Conservation (phyloP, 805 yeast genomes). For the Danielia oregonensis region DNA sequence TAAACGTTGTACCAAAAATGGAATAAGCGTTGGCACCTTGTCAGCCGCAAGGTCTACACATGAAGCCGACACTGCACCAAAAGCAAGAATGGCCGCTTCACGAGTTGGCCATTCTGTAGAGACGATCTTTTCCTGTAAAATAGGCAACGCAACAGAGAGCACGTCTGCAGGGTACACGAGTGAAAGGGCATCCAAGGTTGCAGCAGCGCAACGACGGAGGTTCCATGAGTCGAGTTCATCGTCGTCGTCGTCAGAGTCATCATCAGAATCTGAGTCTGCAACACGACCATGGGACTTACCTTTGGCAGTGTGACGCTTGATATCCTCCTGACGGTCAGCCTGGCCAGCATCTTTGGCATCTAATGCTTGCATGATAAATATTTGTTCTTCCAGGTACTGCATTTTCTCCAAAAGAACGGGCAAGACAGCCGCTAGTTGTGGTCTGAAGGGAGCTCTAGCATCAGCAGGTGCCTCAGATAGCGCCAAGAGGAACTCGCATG, state of each 20-base stretch:
- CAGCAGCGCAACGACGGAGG: constrained; percentile 89
- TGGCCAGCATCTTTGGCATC: constrained; percentile 70
- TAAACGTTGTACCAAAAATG: constrained; percentile 77
- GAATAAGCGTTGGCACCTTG: constrained; percentile 76
- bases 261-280: constrained; percentile 49
- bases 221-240: constrained; percentile 79
- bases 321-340: constrained; percentile 84
- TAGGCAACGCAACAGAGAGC: constrained; percentile 65
- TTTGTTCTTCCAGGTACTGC: constrained; percentile 85
- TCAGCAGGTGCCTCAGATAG: constrained; percentile 42
- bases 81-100: constrained; percentile 89
- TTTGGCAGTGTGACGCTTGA: constrained; percentile 76
- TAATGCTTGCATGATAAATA: constrained; percentile 55
- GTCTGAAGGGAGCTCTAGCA: constrained; percentile 39
- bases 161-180: constrained; percentile 64
- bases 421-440: constrained; percentile 59
- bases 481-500: constrained; percentile 84
- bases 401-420: constrained; percentile 76
- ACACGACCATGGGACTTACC: constrained; percentile 40
- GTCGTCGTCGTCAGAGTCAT: constrained; percentile 69
- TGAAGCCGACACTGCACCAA: constrained; percentile 93
- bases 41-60: constrained; percentile 68
- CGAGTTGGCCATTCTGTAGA: constrained; percentile 82
- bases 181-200: constrained; percentile 82
- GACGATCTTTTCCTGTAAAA: constrained; percentile 64